Evolutionary conservation across 495 filamentous ascomycete genomes (phyloP).

Genomic region (Penicillium angulare): DNA sequence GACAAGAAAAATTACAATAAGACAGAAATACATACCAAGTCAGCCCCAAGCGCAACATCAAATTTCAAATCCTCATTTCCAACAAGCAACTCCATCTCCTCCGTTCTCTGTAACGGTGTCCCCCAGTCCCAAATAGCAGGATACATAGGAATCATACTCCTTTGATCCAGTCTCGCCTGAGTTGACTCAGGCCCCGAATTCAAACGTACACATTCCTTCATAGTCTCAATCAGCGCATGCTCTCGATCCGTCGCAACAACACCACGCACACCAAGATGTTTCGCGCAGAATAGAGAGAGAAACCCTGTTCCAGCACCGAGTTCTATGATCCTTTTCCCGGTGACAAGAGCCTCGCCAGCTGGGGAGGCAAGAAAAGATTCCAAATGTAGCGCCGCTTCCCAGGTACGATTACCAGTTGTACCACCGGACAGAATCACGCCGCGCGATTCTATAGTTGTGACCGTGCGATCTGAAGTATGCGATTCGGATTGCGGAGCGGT

Average conservation of each 20-base stretch:
- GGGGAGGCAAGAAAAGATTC: slow-evolving; percentile 64
- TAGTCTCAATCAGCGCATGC: slow-evolving; percentile 63
- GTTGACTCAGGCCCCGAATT: slow-evolving; percentile 53
- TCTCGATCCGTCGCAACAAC: slow-evolving; percentile 83
- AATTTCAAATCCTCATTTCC: slow-evolving; percentile 21
- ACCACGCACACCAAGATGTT: slow-evolving; percentile 59
- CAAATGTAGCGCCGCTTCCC: slow-evolving; percentile 90
- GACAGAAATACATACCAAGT: slow-evolving; percentile 41
- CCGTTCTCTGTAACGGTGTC: slow-evolving; percentile 18
- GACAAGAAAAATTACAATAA: neutral
- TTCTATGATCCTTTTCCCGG: slow-evolving; percentile 69
- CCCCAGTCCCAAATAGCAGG: slow-evolving; percentile 44
- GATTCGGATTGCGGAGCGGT: slow-evolving; percentile 37
- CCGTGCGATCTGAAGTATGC: slow-evolving; percentile 41
- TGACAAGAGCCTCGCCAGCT: slow-evolving; percentile 42
- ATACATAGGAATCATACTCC: slow-evolving; percentile 26
- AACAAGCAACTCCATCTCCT: slow-evolving; percentile 1
- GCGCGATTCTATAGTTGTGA: slow-evolving; percentile 61
- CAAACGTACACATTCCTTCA: slow-evolving; percentile 64
- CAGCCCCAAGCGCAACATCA: slow-evolving; percentile 51
- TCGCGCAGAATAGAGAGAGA: slow-evolving; percentile 76
- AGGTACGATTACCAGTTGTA: slow-evolving; percentile 86
- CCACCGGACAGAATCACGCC: slow-evolving; percentile 69
- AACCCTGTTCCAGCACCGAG: slow-evolving; percentile 88
- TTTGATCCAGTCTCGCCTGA: too few species aligned